Percentiles rank a stretch among this genome's conserved stretches.
phyloP scores from a whole-genome alignment of 495 filamentous ascomycete species.

The Lepidopterella palustris region DNA sequence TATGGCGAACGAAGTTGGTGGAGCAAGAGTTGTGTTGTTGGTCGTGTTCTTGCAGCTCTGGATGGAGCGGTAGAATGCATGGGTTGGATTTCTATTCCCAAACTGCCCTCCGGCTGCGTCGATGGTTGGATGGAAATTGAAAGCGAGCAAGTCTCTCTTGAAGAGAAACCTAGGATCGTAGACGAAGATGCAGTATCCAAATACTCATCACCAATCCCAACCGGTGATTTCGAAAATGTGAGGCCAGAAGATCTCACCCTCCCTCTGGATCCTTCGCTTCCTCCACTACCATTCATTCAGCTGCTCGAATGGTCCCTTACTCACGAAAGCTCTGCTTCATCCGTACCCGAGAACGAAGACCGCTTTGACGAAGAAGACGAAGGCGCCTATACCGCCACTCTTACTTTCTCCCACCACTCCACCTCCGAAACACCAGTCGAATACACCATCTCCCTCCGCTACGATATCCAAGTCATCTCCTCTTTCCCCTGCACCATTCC shows the following conservation, averaged over 20 bases:
- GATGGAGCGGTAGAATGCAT: conserved; percentile 65
- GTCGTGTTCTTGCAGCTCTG: conserved; percentile 62
- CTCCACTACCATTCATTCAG: conserved; percentile 16
- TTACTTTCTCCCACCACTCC: conserved; percentile 29
- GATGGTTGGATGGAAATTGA: conserved; percentile 63
- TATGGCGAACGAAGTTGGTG: conserved; percentile 68
- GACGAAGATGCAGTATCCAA: conserved; percentile 37
- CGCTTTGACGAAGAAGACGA: background rate
- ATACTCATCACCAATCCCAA: conserved; percentile 49
- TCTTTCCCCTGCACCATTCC: conserved; percentile 34
- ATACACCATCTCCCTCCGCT: conserved; percentile 25
- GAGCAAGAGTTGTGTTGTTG: conserved; percentile 73
- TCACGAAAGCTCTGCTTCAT: background rate
- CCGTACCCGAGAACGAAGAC: conserved; percentile 4
- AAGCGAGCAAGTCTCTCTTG: conserved; percentile 32
- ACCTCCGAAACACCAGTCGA: background rate
- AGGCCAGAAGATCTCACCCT: conserved; percentile 54
- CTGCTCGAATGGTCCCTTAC: conserved; percentile 15
- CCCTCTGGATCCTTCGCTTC: conserved; percentile 29
- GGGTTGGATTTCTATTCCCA: conserved; percentile 64
- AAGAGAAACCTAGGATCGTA: conserved; percentile 40
- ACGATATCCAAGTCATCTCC: conserved; percentile 34
- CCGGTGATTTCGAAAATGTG: conserved; percentile 42
- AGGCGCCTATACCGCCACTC: conserved; percentile 15
- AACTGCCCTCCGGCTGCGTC: conserved; percentile 42